Evolutionary conservation across 1,139 yeast species (phyloP).

Genomic region (Geotrichum citri-aurantii): DNA sequence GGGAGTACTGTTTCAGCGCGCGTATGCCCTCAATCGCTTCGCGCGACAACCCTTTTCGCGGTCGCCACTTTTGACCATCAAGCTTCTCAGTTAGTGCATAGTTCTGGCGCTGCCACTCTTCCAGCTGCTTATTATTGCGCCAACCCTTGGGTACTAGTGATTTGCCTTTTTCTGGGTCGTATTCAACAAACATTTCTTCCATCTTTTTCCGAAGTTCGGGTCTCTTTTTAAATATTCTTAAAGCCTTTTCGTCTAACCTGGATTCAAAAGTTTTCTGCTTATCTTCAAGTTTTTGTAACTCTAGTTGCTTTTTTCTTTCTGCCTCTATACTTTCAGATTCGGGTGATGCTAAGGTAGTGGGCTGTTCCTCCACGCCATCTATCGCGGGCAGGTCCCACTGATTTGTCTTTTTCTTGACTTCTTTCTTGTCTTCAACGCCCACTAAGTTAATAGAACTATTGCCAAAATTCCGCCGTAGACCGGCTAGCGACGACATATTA

Average conservation of each 20-base stretch:
- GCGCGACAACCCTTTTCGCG: conserved; percentile 60
- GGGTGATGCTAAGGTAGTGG: not conserved
- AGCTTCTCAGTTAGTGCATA: conserved; percentile 56
- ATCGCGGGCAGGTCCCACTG: not conserved
- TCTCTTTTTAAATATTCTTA: conserved; percentile 8
- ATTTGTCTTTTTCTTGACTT: not conserved
- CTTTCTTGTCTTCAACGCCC: not conserved
- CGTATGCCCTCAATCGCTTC: conserved; percentile 65
- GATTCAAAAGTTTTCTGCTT: not conserved
- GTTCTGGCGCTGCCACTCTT: conserved; percentile 66
- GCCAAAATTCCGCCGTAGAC: not conserved
- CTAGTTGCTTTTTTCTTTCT: not conserved
- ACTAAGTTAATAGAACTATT: not conserved
- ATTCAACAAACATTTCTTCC: not conserved
- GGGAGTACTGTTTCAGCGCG: conserved; percentile 47
- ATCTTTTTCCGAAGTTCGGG: conserved; percentile 13
- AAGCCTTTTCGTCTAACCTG: conserved; percentile 15
- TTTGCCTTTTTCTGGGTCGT: conserved; percentile 1
- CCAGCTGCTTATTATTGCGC: conserved; percentile 40
- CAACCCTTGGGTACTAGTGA: conserved; percentile 40
- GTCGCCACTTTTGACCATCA: conserved; percentile 58
- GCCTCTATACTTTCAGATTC: not conserved
- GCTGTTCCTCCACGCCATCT: not conserved
- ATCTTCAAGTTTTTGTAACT: conserved; percentile 2
- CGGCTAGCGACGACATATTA: not conserved